Evolutionary conservation across 805 yeast genomes (phyloP).

Genomic region (Cyberlindnera saturnus): DNA sequence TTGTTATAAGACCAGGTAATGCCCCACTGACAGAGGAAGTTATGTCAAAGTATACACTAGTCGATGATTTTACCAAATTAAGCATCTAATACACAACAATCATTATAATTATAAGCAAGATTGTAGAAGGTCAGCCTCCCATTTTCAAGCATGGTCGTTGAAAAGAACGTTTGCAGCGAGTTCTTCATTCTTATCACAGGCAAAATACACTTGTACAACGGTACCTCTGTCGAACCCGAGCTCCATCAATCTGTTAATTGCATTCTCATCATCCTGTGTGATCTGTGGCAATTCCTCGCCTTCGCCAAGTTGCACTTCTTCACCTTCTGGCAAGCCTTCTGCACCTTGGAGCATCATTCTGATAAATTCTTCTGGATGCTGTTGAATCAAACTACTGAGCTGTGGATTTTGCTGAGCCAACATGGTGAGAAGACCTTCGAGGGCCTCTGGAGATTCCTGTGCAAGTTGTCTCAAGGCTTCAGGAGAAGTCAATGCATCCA

Average conservation of each 20-base stretch:
- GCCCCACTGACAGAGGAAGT: slow-evolving; percentile 38
- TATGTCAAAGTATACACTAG: slow-evolving; percentile 18
- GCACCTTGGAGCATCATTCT: slow-evolving; percentile 57
- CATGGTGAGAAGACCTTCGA: slow-evolving; percentile 79
- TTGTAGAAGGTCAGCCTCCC: not conserved
- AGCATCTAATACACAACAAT: not conserved
- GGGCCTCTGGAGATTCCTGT: slow-evolving; percentile 80
- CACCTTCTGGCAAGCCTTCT: slow-evolving; percentile 25
- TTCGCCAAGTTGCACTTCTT: slow-evolving; percentile 22
- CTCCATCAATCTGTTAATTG: slow-evolving; percentile 86
- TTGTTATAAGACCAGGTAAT: slow-evolving; percentile 77
- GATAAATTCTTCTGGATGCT: slow-evolving; percentile 86
- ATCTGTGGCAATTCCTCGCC: slow-evolving; percentile 49
- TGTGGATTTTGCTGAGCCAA: slow-evolving; percentile 80
- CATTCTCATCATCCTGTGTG: slow-evolving; percentile 79
- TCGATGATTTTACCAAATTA: slow-evolving; percentile 25
- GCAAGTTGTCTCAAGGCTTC: slow-evolving; percentile 68
- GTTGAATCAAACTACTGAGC: slow-evolving; percentile 69
- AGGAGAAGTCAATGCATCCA: slow-evolving; percentile 29
- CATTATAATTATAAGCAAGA: not conserved
- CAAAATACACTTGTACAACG: slow-evolving; percentile 91
- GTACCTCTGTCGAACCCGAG: slow-evolving; percentile 85
- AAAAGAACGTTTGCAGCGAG: slow-evolving; percentile 90
- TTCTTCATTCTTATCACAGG: slow-evolving; percentile 97
- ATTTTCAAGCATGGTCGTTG: slow-evolving; percentile 41